Base-by-base conservation (phyloP, 768 basidiomycete species). In the Astraeus odoratus region DNA sequence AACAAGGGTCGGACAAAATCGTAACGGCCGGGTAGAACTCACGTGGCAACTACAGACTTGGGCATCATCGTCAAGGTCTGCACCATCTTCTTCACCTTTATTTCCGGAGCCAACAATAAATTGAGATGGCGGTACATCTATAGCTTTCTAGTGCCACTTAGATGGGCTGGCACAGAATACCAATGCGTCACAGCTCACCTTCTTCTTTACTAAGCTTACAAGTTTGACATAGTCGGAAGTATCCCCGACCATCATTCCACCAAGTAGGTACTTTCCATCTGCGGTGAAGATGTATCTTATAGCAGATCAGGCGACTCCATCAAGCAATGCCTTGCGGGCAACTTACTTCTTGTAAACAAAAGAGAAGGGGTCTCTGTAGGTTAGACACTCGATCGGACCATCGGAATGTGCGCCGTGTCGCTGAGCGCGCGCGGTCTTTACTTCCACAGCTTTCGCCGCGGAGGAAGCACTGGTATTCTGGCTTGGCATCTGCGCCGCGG, bases 221-320 rank as follows among this genome's bases (percentile, higher is more conserved):
- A 86, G 69, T 60, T 85, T 84, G 46, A 79, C 73, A 54, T 79
- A 85, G 56, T 83, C 80, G 29, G 67, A 70, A 8, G 76, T 76
- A 54, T 84, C 81, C 3, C 84, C 85, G n/a, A 88, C 75, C 82
- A 86, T 83, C 75, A 85, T 83, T 3, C 85, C 85, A 10, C 85
- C 85, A 3, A 88, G 63, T 10, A 88, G 67, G 51, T 82, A 72
- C 60, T 81, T 79, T 9, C 84, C 85, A 54, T 86, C 82, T 7
- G 72, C 71, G 9, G 74, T 80, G 58, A 86, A 86, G 34, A 86
- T 75, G 50, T 83, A 85, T 56, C 70, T 71, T 27, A 41, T 7
- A 10, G 44, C 6, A 33, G 26, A 50, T n/a, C 13, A 19, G 18
- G 16, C 18, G 27, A 30, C 23, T 18, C 20, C 5, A 18, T 26